phyloP scores from a whole-genome alignment of 148 eudicot genomes.

The Cornus suecica region DNA sequence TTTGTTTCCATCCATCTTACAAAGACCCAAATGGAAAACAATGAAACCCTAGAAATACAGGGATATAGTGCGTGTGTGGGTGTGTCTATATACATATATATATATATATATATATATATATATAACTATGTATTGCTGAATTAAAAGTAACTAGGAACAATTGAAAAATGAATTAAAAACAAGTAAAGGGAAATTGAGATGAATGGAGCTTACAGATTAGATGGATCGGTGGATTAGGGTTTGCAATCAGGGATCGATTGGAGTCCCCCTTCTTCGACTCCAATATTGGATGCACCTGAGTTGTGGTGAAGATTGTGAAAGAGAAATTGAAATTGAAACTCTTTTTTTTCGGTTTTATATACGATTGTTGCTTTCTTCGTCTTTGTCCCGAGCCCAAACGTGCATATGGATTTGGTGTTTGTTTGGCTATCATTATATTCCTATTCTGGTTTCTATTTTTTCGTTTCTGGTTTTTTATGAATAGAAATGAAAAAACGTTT shows the following conservation, averaged over 20 bases:
- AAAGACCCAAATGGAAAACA: not conserved
- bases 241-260: not conserved
- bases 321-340: not conserved
- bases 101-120: too few relatives aligned
- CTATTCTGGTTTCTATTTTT: too few relatives aligned
- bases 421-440: too few relatives aligned
- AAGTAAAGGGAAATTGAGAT: not conserved
- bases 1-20: slow-evolving; percentile 51
- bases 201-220: not conserved
- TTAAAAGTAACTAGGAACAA: not conserved
- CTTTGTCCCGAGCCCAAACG: too few relatives aligned
- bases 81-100: too few relatives aligned
- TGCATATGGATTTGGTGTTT: too few relatives aligned
- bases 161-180: not conserved
- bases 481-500: too few relatives aligned
- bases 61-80: too few relatives aligned
- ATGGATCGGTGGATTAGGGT: slow-evolving; percentile 1
- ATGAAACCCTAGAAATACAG: not conserved
- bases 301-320: not conserved
- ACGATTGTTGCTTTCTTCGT: too few relatives aligned
- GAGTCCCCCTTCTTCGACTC: not conserved
- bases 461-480: too few relatives aligned
- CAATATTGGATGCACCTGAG: not conserved
- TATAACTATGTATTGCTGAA: not conserved
- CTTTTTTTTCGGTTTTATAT: too few relatives aligned